A percentile compares a stretch with the other conserved stretches of the same genome.
phyloP scores from a whole-genome alignment of 306 rosid genomes.

The Alnus glutinosa region DNA sequence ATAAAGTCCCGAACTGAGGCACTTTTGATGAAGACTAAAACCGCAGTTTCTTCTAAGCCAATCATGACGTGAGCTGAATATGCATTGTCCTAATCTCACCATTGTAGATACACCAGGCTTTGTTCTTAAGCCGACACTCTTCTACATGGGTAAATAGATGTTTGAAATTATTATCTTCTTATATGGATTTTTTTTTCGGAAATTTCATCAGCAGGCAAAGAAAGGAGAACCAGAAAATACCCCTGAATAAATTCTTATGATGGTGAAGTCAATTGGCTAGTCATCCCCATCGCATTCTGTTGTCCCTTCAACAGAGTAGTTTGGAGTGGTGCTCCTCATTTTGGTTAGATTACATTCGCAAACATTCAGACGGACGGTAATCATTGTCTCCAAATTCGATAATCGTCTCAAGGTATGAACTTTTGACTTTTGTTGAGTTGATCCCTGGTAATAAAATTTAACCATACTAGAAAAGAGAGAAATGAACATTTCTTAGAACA shows the following conservation, averaged over 20 bases:
- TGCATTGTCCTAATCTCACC: constrained; percentile 93
- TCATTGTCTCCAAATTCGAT: constrained; percentile 95
- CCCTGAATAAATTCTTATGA: constrained; percentile 84
- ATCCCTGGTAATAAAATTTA: not conserved
- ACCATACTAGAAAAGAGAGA: too few relatives aligned
- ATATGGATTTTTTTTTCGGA: not conserved
- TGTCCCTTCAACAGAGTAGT: constrained; percentile 97
- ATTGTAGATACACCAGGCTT: constrained; percentile 97
- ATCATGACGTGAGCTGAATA: constrained; percentile 94
- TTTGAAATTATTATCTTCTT: constrained; percentile 15
- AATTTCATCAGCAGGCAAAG: constrained; percentile 65
- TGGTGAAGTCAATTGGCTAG: constrained; percentile 89
- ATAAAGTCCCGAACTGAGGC: constrained; percentile 83
- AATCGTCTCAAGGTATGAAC: constrained; percentile 85
- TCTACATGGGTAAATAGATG: not conserved
- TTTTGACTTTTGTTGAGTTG: not conserved
- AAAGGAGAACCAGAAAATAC: constrained; percentile 93
- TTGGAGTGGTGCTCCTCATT: constrained; percentile 98
- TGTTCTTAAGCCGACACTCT: constrained; percentile 76
- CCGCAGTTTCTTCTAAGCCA: constrained; percentile 90
- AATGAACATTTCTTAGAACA: too few relatives aligned
- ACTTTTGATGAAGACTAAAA: constrained; percentile 68
- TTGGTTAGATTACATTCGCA: constrained; percentile 90
- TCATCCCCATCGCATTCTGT: constrained; percentile 86
- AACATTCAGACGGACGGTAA: constrained; percentile 71